A percentile compares a stretch with the other conserved stretches of the same genome.
phyloP scores from a whole-genome alignment of 176 grass and related monocot genomes.

The Elymus sibiricus region DNA sequence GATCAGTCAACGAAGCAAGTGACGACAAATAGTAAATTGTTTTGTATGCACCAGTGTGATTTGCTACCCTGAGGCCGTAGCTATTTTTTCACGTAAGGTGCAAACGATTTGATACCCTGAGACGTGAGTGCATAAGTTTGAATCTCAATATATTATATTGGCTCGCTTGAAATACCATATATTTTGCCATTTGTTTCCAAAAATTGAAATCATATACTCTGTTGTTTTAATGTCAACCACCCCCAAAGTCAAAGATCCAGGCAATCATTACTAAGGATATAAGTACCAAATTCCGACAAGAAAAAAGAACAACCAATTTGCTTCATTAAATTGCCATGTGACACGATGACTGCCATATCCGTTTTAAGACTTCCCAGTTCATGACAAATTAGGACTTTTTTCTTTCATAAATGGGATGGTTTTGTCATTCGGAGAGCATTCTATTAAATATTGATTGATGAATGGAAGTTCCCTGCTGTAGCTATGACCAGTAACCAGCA shows the following conservation, averaged over 20 bases:
- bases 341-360: background rate
- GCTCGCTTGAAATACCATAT: background rate
- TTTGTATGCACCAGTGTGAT: background rate
- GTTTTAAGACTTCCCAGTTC: background rate
- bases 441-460: slow-evolving; percentile 13
- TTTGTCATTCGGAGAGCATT: background rate
- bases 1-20: background rate
- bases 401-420: background rate
- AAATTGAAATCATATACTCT: background rate
- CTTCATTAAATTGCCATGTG: background rate
- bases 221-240: background rate
- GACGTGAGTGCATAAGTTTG: background rate
- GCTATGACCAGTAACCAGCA: background rate
- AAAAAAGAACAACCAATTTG: too few species aligned
- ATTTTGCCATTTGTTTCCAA: background rate
- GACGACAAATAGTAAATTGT: background rate
- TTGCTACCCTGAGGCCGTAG: background rate
- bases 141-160: background rate
- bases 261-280: too few species aligned
- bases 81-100: background rate
- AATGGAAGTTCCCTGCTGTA: background rate
- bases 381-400: background rate
- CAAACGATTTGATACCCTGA: background rate
- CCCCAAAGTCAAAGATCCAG: background rate
- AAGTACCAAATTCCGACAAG: too few species aligned